Percentiles rank a stretch among this genome's conserved stretches.
phyloP scores from a whole-genome alignment of 2,329 filamentous ascomycete species.

The Orbilia brochopaga region DNA sequence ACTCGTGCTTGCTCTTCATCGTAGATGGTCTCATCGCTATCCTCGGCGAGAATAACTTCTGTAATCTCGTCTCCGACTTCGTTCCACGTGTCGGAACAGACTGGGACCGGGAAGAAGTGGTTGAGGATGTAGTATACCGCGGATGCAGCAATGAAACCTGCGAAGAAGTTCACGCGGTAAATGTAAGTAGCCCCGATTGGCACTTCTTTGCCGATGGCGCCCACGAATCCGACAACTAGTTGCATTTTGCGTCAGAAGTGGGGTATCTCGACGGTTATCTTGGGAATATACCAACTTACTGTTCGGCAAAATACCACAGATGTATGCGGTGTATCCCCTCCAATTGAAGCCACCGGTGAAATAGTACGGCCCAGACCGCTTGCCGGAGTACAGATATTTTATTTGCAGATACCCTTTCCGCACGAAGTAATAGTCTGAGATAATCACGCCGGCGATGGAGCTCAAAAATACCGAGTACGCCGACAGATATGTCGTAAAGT shows the following conservation, averaged over 20 bases:
- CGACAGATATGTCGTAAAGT: constrained; percentile 89
- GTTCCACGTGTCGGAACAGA: constrained; percentile 76
- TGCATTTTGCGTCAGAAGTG: constrained; percentile 72
- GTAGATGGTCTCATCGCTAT: constrained; percentile 49
- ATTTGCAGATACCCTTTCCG: constrained; percentile 81
- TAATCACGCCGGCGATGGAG: constrained; percentile 89
- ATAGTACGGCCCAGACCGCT: constrained; percentile 72
- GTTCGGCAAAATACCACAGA: constrained; percentile 59
- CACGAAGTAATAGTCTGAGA: constrained; percentile 85
- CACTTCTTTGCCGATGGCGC: constrained; percentile 73
- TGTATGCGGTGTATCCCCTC: constrained; percentile 82
- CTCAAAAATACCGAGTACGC: constrained; percentile 94
- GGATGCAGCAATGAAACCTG: constrained; percentile 75
- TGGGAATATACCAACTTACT: constrained; percentile 15
- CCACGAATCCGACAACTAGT: constrained; percentile 90
- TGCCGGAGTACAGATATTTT: constrained; percentile 77
- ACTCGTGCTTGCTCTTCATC: constrained; percentile 46
- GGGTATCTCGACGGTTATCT: not conserved
- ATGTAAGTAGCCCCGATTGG: constrained; percentile 81
- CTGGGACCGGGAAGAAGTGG: constrained; percentile 73
- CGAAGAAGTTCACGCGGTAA: constrained; percentile 90
- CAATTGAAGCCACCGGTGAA: constrained; percentile 77
- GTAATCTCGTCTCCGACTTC: constrained; percentile 71
- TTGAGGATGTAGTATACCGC: constrained; percentile 74
- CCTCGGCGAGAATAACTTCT: constrained; percentile 54